These are phyloP conservation scores for Eucalyptus polyanthemos DNA, from an alignment of 345 rosid species.

Conservation along the genomic window DNA sequence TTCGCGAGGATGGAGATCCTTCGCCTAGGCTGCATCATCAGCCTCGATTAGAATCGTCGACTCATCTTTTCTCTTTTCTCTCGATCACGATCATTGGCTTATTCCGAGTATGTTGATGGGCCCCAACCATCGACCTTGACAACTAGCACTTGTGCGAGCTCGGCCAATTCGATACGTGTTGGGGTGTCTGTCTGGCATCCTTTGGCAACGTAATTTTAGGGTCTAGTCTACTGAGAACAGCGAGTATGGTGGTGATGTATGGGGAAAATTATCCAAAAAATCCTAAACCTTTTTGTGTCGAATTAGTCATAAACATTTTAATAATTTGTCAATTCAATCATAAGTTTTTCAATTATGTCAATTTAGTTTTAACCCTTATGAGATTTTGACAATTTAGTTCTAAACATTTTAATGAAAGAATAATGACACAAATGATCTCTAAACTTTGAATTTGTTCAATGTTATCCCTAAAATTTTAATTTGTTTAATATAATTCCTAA, in stretches of 20 bases:
- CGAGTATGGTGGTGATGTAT: not conserved
- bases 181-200: not conserved
- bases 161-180: not conserved
- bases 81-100: not conserved
- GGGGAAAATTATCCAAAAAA: not conserved
- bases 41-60: not conserved
- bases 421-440: too few species aligned
- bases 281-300: too few species aligned
- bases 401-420: too few species aligned
- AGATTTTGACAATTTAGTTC: too few species aligned
- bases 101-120: not conserved
- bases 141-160: not conserved
- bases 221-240: not conserved
- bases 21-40: not conserved
- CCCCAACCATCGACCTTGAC: not conserved
- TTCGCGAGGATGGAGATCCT: not conserved
- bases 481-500: too few species aligned
- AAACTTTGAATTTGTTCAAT: too few species aligned
- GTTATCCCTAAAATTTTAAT: too few species aligned
- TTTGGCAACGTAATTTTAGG: not conserved
- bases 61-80: not conserved
- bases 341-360: not conserved
- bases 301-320: not conserved
- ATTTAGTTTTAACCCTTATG: too few species aligned
- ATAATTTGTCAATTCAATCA: accelerated